Evolutionary conservation across 2,329 filamentous ascomycete genomes (phyloP), one percentile per base, ranked within the genome.

Genomic region (Pseudogymnoascus verrucosus): DNA sequence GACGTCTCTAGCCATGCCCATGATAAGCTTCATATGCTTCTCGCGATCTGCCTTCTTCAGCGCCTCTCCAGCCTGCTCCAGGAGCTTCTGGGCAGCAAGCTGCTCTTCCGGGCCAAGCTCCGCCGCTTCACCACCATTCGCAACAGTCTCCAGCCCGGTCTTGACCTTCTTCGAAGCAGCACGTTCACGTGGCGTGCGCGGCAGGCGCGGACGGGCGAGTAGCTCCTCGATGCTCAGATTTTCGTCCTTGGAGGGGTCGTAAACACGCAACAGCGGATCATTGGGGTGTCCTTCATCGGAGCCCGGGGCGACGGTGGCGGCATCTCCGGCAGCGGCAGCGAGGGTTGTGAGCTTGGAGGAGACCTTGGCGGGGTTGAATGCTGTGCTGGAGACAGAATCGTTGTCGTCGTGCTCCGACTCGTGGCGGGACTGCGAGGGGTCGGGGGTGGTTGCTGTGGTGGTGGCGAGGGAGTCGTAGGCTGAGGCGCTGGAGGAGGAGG

Each of bases 141-240:
- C 26, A 57, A n/a, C 47, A 57, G 10, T n/a, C 44, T 51, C 44
- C 14, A 54, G 23, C 6, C 28, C 10, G 23, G 7, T 7, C n/a
- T 31, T 31, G 8, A 57, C 2, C 51, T 34, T 57, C 4, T 11
- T 6, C 51, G 34, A 34, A 19, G 26, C 3, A 5, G 23, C 14
- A 34, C 40, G 36, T 14, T 62, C 23, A 10, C 7, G 19, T 34
- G 40, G 40, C 6, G 61, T 26, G 23, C 61, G 61, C 1, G 40
- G 61, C 16, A 59, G 61, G 28, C 40, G 61, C 5, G 34, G 34
- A 16, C 61, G 61, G 36, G 61, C 61, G 21, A 62, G 61, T 7
- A 62, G 61, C 61, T 44, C 40, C 7, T 59, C 61, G 23, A 62
- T 62, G 61, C 37, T 44, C 36, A 61, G 59, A 1, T 16, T 34